These are phyloP conservation scores for Meredithiella fracta DNA, from an alignment of 2,329 filamentous ascomycete species.

Conservation along the genomic window DNA sequence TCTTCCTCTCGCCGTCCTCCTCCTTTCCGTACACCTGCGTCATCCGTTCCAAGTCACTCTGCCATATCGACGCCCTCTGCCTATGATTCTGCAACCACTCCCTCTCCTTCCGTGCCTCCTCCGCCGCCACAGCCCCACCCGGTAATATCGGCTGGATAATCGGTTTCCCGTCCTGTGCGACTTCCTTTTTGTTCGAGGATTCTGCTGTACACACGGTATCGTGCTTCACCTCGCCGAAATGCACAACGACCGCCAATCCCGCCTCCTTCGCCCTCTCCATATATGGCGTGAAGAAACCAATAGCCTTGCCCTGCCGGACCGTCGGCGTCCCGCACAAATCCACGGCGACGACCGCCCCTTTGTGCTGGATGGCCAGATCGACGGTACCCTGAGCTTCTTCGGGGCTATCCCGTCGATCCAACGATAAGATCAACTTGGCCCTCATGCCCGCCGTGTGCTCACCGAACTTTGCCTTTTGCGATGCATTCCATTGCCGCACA, in stretches of 20 bases:
- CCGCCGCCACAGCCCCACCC: not conserved
- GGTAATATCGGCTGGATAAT: not conserved
- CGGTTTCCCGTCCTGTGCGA: not conserved
- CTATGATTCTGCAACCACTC: not conserved
- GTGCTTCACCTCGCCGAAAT: conserved; percentile 53
- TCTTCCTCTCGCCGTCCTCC: not conserved
- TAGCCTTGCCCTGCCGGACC: conserved; percentile 33
- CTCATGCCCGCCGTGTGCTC: conserved; percentile 28
- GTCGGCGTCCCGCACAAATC: conserved; percentile 65
- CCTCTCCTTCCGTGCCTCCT: conserved; percentile 1
- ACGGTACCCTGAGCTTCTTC: conserved; percentile 47
- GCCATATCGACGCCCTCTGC: not conserved
- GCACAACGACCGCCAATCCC: conserved; percentile 50
- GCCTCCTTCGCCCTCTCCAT: conserved; percentile 39
- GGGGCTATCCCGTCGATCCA: conserved; percentile 49
- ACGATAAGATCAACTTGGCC: conserved; percentile 52
- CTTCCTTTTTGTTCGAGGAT: conserved; percentile 3
- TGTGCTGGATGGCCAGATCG: conserved; percentile 41
- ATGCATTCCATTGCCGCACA: conserved; percentile 35
- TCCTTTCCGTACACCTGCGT: not conserved
- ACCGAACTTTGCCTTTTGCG: not conserved
- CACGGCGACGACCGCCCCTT: conserved; percentile 48
- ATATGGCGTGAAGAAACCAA: conserved; percentile 41
- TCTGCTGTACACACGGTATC: conserved; percentile 5
- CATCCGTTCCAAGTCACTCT: not conserved